Conservation (phyloP, 2,329 filamentous ascomycete genomes). For the Albifimbria verrucaria region DNA sequence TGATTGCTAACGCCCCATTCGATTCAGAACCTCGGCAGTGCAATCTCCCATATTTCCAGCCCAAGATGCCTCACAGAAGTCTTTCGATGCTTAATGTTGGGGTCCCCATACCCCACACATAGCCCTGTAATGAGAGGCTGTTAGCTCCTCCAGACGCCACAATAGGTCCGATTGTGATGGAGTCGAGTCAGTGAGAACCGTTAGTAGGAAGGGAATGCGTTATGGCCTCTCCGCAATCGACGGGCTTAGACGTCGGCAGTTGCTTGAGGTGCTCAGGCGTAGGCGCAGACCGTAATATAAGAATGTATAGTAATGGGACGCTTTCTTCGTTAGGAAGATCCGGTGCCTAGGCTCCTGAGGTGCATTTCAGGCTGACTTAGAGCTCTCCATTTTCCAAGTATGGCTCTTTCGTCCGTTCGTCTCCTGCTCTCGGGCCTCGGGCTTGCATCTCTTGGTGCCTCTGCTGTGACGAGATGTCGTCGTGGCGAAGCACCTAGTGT, state of each 20-base stretch:
- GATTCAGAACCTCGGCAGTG: too few species aligned
- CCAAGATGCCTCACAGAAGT: too few species aligned
- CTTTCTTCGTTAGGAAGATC: not conserved
- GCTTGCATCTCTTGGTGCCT: not conserved
- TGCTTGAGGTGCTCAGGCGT: too few species aligned
- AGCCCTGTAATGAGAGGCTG: not conserved
- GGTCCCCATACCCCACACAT: not conserved
- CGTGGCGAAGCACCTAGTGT: slow-evolving; percentile 11
- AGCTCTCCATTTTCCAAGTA: not conserved
- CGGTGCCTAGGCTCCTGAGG: not conserved
- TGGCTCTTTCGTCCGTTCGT: not conserved
- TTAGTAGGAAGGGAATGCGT: not conserved
- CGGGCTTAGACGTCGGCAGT: not conserved
- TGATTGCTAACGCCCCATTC: too few species aligned
- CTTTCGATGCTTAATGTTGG: too few species aligned
- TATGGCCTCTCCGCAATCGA: not conserved
- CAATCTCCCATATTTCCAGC: too few species aligned
- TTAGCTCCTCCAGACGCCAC: not conserved
- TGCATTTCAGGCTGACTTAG: not conserved
- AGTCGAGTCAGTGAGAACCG: not conserved
- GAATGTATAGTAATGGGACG: too few species aligned
- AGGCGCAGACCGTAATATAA: too few species aligned
- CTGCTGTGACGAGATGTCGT: not conserved
- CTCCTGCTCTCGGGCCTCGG: not conserved
- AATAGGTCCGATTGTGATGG: not conserved